Percentiles rank a stretch among this genome's conserved stretches.
Conservation (phyloP, 192 early-diverging fungal genomes). For the Dispira simplex region DNA sequence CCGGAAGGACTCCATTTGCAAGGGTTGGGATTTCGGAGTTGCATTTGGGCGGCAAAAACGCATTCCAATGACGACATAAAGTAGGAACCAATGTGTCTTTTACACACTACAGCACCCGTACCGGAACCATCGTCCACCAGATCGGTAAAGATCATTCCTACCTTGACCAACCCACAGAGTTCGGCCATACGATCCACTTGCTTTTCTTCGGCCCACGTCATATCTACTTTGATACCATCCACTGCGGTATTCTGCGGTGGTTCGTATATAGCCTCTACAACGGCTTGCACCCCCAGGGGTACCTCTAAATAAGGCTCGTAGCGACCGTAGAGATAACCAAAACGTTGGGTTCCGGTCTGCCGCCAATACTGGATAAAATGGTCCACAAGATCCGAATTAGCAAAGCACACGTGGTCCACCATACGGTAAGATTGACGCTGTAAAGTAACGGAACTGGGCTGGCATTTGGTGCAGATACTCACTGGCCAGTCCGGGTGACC, state of each 20-base stretch:
- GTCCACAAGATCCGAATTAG: conserved; percentile 60
- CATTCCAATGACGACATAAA: conserved; percentile 87
- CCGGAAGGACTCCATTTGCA: conserved; percentile 61
- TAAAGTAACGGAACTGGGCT: conserved; percentile 83
- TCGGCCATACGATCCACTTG: conserved; percentile 38
- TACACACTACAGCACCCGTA: conserved; percentile 65
- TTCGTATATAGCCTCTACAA: conserved; percentile 89
- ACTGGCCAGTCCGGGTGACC: conserved; percentile 82
- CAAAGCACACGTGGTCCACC: conserved; percentile 97
- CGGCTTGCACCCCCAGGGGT: conserved; percentile 89
- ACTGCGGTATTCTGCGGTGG: conserved; percentile 68
- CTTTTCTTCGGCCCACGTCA: conserved; percentile 41
- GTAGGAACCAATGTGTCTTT: conserved; percentile 83
- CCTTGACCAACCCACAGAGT: conserved; percentile 44
- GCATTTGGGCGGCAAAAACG: conserved; percentile 71
- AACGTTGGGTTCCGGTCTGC: conserved; percentile 68
- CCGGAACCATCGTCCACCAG: conserved; percentile 66
- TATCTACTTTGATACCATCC: conserved; percentile 48
- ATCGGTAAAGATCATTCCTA: conserved; percentile 94
- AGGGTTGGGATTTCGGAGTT: conserved; percentile 49
- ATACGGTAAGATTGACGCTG: conserved; percentile 82
- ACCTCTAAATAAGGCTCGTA: conserved; percentile 85
- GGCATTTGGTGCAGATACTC: conserved; percentile 96
- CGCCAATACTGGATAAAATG: conserved; percentile 80
- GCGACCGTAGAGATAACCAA: conserved; percentile 84